Base-by-base conservation (phyloP, 1,284 basidiomycete species). In the Pseudozyma sp. region DNA sequence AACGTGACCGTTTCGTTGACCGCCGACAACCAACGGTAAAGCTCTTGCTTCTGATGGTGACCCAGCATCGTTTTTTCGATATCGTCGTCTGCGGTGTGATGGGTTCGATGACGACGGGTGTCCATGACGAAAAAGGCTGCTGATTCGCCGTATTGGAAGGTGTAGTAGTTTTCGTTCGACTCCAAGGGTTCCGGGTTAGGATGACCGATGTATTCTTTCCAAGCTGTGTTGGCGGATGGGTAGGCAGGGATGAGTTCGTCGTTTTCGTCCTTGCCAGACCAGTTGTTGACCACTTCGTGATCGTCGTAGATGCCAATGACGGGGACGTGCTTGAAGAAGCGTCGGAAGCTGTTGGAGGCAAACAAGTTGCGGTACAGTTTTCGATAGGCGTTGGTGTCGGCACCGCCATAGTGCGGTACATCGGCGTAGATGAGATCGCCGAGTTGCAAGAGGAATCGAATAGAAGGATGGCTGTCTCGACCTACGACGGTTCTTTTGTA, bases 121-220 rank as follows among this genome's bases (percentile, higher is more conserved):
- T 93, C 92, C 86, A 91, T 86, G 31, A 93, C 91, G 85, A 93
- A 93, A 85, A 92, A 93, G 0, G 91, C 91, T 3, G 73, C 76
- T 40, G 72, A 66, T 35, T 77, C 75, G 48, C 82, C 82, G 59
- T 81, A 78, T 35, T 74, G 73, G 73, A 84, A 82, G 16, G 79
- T 78, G 77, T 89, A 92, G 81, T 91, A 92, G 78, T 90, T 87
- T 52, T 88, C 86, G 34, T 87, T 89, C 6, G 86, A 76, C 31
- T 76, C 61, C 9, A 58, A 78, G 69, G 90, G 81, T 59, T 91
- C 88, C 69, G 89, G 90, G 81, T 93, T 93, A 12, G 88, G 89
- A 31, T 88, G 84, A 5, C 90, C 90, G 56, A 91, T 89, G 84
- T 93, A 94, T 52, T 90, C 85, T 45, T 86, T 84, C 86, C 90